Conservation (phyloP, 345 rosid species). For the Syzygium jambos region DNA sequence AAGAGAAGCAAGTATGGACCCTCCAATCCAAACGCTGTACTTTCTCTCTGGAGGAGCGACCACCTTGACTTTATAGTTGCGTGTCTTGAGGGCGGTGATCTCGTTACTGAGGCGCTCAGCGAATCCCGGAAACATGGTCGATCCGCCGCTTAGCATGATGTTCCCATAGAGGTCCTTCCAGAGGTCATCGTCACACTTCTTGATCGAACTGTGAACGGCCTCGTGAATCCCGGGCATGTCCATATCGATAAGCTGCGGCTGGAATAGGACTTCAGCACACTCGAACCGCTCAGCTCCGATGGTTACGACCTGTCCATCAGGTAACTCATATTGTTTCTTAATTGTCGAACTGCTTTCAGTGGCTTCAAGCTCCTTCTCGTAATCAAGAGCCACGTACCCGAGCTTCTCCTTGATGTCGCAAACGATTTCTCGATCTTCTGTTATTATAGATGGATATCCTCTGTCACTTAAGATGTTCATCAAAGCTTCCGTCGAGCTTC, state of each 20-base stretch:
- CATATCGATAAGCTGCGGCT: slow-evolving; percentile 30
- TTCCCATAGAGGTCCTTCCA: slow-evolving; percentile 41
- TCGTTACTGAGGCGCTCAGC: slow-evolving; percentile 43
- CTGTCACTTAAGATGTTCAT: slow-evolving; percentile 12
- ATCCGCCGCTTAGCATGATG: slow-evolving; percentile 44
- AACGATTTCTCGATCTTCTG: slow-evolving; percentile 39
- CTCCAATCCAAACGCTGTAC: slow-evolving; percentile 49
- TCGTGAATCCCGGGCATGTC: slow-evolving; percentile 42
- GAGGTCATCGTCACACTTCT: slow-evolving; percentile 32
- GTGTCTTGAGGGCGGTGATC: slow-evolving; percentile 6
- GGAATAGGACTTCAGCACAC: slow-evolving; percentile 38
- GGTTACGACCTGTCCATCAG: slow-evolving; percentile 42
- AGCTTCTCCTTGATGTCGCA: slow-evolving; percentile 41
- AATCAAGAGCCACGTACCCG: slow-evolving; percentile 37
- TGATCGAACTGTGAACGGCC: slow-evolving; percentile 30
- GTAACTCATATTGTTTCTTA: slow-evolving; percentile 41
- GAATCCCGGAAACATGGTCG: slow-evolving; percentile 35
- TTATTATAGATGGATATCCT: slow-evolving; percentile 24
- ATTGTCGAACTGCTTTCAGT: slow-evolving; percentile 29
- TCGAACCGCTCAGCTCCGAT: slow-evolving; percentile 13
- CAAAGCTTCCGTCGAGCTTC: slow-evolving; percentile 8
- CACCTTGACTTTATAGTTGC: slow-evolving; percentile 31
- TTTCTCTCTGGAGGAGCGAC: slow-evolving; percentile 50
- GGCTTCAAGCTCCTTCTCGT: slow-evolving; percentile 26
- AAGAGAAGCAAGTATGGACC: slow-evolving; percentile 46